Conservation (phyloP, 2,329 filamentous ascomycete species). For the Colletotrichum liriopes region DNA sequence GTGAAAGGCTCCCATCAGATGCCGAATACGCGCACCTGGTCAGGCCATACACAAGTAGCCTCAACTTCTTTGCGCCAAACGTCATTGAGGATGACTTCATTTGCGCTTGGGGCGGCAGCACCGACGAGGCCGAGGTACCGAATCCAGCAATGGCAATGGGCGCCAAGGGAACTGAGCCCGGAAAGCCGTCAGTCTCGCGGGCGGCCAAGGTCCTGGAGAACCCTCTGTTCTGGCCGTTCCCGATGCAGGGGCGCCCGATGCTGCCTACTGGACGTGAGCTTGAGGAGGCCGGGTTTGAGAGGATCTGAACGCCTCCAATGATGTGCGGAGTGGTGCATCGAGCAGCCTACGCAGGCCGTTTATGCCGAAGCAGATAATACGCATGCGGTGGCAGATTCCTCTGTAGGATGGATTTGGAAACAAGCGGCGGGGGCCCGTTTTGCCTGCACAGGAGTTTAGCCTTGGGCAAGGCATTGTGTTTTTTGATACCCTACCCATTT, state of each 20-base stretch:
- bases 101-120: constrained; percentile 60
- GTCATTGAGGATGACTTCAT: constrained; percentile 64
- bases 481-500: constrained; percentile 39
- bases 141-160: constrained; percentile 26
- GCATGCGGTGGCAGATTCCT: neutral
- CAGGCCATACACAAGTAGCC: constrained; percentile 65
- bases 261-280: constrained; percentile 63
- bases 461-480: constrained; percentile 38
- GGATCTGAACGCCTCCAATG: constrained; percentile 48
- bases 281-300: constrained; percentile 67
- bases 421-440: constrained; percentile 4
- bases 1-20: constrained; percentile 47
- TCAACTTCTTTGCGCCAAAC: constrained; percentile 72
- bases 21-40: constrained; percentile 58
- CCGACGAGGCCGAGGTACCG: constrained; percentile 27
- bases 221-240: constrained; percentile 74
- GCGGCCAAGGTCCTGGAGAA: constrained; percentile 62
- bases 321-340: neutral
- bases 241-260: constrained; percentile 72
- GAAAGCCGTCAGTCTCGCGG: constrained; percentile 40
- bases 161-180: constrained; percentile 26
- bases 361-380: neutral
- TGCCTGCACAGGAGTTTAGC: constrained; percentile 33
- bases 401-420: constrained; percentile 3
- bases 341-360: neutral